phyloP scores from a whole-genome alignment of 257 asterid genomes.

The Gardenia jasminoides region DNA sequence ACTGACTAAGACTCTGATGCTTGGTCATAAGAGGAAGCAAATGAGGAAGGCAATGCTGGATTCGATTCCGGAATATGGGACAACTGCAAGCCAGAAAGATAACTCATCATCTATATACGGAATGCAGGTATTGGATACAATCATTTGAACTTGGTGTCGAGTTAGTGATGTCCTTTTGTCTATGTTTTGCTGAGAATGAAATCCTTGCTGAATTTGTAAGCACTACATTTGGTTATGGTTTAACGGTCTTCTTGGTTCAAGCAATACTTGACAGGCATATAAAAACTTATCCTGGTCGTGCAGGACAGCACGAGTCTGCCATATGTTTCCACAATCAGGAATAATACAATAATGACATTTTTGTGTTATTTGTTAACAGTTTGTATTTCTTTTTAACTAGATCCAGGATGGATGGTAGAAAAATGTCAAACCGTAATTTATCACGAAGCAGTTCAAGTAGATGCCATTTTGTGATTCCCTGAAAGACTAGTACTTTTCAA shows the following conservation, averaged over 20 bases:
- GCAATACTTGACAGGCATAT: conserved; percentile 30
- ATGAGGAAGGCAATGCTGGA: conserved; percentile 54
- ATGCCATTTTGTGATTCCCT: not conserved
- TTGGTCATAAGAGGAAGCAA: conserved; percentile 53
- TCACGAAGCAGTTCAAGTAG: not conserved
- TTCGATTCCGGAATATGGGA: conserved; percentile 64
- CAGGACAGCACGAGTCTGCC: conserved; percentile 34
- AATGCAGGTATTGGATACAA: conserved; percentile 36
- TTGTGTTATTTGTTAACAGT: conserved; percentile 16
- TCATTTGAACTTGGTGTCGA: not conserved
- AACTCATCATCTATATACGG: conserved; percentile 28
- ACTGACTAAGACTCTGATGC: conserved; percentile 51
- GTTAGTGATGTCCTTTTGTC: not conserved
- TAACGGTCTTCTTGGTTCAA: conserved; percentile 34
- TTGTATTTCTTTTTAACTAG: conserved; percentile 5
- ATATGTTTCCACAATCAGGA: conserved; percentile 37
- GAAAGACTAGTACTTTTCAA: not conserved
- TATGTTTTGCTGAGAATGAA: not conserved
- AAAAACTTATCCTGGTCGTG: conserved; percentile 48
- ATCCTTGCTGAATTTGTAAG: conserved; percentile 15
- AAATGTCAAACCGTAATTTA: not conserved
- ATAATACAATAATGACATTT: conserved; percentile 7
- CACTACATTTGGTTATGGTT: conserved; percentile 16
- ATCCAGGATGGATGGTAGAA: conserved; percentile 9
- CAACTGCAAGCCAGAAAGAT: conserved; percentile 28